Conservation (phyloP, 257 asterid genomes). For the Datura wrightii region DNA sequence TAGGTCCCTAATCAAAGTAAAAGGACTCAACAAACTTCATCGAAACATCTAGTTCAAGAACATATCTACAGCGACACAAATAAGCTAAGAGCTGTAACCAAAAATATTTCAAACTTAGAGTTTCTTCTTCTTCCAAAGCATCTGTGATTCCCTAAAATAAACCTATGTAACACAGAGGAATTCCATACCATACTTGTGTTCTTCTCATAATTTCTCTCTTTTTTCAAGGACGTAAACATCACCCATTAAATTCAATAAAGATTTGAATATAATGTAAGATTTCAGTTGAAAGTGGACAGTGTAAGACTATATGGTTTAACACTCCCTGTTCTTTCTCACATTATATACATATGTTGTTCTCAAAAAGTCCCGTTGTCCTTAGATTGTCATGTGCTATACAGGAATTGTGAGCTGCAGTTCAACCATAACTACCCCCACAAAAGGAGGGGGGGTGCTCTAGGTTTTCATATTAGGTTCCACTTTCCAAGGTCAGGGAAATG, state of each 20-base stretch:
- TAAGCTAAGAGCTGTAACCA: conserved; percentile 1
- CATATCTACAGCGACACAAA: neutral
- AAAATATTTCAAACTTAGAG: neutral
- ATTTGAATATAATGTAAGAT: neutral
- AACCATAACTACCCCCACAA: neutral
- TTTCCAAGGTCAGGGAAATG: neutral
- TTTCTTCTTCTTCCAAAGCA: neutral
- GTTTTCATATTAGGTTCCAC: neutral
- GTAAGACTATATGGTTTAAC: neutral
- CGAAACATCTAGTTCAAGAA: neutral
- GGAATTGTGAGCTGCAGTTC: neutral
- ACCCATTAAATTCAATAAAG: neutral
- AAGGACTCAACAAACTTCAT: neutral
- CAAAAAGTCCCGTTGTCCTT: too few species aligned
- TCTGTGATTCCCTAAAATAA: neutral
- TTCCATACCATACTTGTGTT: neutral
- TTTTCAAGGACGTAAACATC: neutral
- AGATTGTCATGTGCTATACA: neutral
- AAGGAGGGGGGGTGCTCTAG: neutral
- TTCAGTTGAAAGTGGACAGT: neutral
- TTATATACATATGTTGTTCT: too few species aligned
- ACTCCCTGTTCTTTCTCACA: neutral
- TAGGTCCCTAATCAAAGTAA: neutral
- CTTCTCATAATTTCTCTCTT: neutral
- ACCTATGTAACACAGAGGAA: neutral